Base-by-base conservation (phyloP, 805 yeast species). In the Candida cerambycidarum region DNA sequence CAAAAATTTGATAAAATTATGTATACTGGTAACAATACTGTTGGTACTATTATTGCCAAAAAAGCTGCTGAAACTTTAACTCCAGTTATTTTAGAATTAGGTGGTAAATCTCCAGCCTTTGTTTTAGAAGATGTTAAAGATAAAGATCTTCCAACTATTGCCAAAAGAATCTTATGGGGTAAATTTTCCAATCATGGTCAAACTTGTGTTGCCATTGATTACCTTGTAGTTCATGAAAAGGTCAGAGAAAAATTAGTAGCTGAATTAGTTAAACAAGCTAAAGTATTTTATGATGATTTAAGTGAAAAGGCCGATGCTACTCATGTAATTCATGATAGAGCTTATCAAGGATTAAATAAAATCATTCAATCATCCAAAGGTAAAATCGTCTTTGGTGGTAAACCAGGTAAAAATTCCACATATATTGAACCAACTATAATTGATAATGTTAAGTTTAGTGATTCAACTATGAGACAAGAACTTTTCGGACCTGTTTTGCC, bases 61-160 rank as follows among this genome's bases (percentile, higher is more conserved):
- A 85, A 85, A 34, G 97, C 97, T 1, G 93, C 92, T n/a, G 80
- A 86, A 63, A 76, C 78, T 15, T 71, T 90, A 51, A 88, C 95
- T 1, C 97, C 97, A 0, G 76, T 76, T 9, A 64, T 85, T 7
- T 72, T 90, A 47, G 98, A 90, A 64, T 71, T 90, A 34, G 97
- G 98, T 41, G 98, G 98, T 4, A 92, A 92, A 62, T 83, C 92
- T 6, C 98, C 98, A 0, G 85, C 79, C 1, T 75, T 89, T 53
- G 67, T 90, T 9, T 75, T 89, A 39, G 73, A 67, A 36, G 73
- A 67, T 36, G 64, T 73, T 38, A 66, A 66, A 11, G 69, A 71
- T 43, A 57, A 52, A n/a, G 71, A 78, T 43, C 52, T 80, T 28
- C 56, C 63, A 8, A 61, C 66, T 1, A 49, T 72, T 32, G 69